phyloP scores from a whole-genome alignment of 805 yeast species.

The Ogataea paradorogensis region DNA sequence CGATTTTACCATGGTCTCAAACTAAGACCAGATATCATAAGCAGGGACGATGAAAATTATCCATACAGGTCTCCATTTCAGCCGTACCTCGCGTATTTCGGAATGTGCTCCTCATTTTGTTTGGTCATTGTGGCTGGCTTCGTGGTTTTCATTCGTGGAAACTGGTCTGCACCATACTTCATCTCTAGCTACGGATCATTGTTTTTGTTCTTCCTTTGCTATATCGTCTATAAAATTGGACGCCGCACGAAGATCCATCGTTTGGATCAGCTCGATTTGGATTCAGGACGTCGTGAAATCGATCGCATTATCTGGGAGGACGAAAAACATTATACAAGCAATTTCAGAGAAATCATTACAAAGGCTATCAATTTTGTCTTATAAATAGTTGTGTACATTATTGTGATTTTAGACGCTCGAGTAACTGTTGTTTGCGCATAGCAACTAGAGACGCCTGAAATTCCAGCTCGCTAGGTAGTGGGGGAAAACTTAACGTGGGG shows the following conservation, averaged over 20 bases:
- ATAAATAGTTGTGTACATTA: slow-evolving; percentile 13
- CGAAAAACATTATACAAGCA: slow-evolving; percentile 40
- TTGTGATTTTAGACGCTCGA: slow-evolving; percentile 35
- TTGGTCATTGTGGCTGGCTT: slow-evolving; percentile 49
- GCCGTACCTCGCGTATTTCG: slow-evolving; percentile 51
- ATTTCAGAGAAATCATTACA: slow-evolving; percentile 30
- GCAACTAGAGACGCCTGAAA: slow-evolving; percentile 47
- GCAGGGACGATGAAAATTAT: slow-evolving; percentile 50
- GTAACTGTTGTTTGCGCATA: slow-evolving; percentile 41
- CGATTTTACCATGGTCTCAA: slow-evolving; percentile 54
- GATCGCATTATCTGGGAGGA: slow-evolving; percentile 83
- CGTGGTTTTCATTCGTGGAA: slow-evolving; percentile 45
- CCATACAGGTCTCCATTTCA: slow-evolving; percentile 57
- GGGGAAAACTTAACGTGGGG: slow-evolving; percentile 21
- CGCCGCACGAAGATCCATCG: slow-evolving; percentile 65
- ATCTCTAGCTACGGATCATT: slow-evolving; percentile 54
- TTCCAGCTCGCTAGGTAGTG: slow-evolving; percentile 35
- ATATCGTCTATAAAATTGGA: slow-evolving; percentile 48
- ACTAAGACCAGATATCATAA: slow-evolving; percentile 52
- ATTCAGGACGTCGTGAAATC: slow-evolving; percentile 79
- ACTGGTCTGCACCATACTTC: slow-evolving; percentile 50
- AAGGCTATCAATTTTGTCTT: slow-evolving; percentile 22
- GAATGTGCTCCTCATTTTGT: slow-evolving; percentile 41
- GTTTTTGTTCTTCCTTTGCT: slow-evolving; percentile 43
- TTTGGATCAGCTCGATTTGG: slow-evolving; percentile 73